Conservation (phyloP, 441 rosid species). For the Erysimum cheiri region DNA sequence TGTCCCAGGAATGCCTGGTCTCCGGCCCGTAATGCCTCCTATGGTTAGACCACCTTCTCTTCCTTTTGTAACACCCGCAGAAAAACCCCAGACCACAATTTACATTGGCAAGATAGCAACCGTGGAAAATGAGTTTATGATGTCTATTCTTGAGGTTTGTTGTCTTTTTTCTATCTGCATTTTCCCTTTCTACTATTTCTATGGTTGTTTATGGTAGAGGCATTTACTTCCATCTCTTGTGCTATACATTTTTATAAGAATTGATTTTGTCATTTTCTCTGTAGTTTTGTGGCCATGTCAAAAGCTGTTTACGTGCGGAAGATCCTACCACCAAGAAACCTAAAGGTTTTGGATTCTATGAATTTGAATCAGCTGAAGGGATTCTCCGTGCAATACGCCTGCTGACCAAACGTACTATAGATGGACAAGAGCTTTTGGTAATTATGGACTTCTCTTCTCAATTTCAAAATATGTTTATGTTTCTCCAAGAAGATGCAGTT, state of each 20-base stretch:
- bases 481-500: conserved; percentile 2
- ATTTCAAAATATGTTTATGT: conserved; percentile 7
- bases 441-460: conserved; percentile 34
- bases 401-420: conserved; percentile 84
- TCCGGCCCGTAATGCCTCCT: conserved; percentile 77
- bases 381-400: conserved; percentile 95
- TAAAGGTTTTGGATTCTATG: conserved; percentile 94
- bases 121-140: conserved; percentile 90
- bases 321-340: conserved; percentile 83
- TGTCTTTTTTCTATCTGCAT: conserved; percentile 22
- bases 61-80: conserved; percentile 71
- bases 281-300: conserved; percentile 94
- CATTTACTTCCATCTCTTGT: conserved; percentile 5
- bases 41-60: conserved; percentile 70
- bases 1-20: conserved; percentile 71
- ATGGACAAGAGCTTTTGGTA: conserved; percentile 96
- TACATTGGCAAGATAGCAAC: conserved; percentile 97
- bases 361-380: conserved; percentile 97
- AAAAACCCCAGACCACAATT: conserved; percentile 95
- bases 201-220: conserved; percentile 20
- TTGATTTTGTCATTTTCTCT: conserved; percentile 36
- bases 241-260: conserved; percentile 10
- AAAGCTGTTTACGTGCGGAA: conserved; percentile 90
- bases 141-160: conserved; percentile 74
- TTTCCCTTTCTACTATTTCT: conserved; percentile 3